phyloP scores from a whole-genome alignment of 1,139 yeast genomes.

The Magnusiomyces fungicola region DNA sequence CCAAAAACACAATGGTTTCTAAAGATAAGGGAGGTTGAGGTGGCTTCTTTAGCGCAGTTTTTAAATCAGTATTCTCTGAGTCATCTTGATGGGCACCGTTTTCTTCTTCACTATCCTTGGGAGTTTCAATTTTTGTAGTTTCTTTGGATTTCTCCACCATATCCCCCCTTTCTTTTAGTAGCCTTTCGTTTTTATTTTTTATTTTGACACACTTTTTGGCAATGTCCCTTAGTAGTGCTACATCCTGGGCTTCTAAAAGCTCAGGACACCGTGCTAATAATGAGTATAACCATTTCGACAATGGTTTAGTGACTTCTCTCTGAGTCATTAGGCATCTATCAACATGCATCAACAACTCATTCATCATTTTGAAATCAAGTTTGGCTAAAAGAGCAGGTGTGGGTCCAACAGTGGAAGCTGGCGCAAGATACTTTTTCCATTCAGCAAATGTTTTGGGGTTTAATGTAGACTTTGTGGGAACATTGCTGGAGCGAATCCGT shows the following conservation, averaged over 20 bases:
- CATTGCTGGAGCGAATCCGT: no score
- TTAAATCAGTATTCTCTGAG: no score
- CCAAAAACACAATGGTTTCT: constrained; percentile 19
- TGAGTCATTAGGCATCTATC: constrained; percentile 24
- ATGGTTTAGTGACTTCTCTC: constrained; percentile 17
- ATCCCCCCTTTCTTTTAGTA: not conserved
- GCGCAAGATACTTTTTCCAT: constrained; percentile 5
- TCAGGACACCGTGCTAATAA: constrained; percentile 36
- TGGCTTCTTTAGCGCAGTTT: no score
- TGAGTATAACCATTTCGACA: constrained; percentile 36
- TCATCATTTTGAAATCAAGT: constrained; percentile 11
- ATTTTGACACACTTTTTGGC: constrained; percentile 30
- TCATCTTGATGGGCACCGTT: not conserved
- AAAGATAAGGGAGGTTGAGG: no score
- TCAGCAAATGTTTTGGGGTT: constrained; percentile 12
- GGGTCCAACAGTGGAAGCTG: constrained; percentile 2
- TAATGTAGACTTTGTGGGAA: no score
- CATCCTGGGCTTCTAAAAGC: constrained; percentile 33
- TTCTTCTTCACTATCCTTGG: not conserved
- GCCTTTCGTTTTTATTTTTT: not conserved
- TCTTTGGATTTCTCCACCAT: not conserved
- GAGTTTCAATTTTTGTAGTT: no score
- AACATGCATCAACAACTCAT: constrained; percentile 23
- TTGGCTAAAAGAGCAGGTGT: constrained; percentile 2
- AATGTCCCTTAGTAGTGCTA: constrained; percentile 35